Percentiles rank a stretch among this genome's conserved stretches.
Evolutionary conservation across 2,329 filamentous ascomycete species (phyloP).

Genomic region (Aspergillus pseudotamarii): DNA sequence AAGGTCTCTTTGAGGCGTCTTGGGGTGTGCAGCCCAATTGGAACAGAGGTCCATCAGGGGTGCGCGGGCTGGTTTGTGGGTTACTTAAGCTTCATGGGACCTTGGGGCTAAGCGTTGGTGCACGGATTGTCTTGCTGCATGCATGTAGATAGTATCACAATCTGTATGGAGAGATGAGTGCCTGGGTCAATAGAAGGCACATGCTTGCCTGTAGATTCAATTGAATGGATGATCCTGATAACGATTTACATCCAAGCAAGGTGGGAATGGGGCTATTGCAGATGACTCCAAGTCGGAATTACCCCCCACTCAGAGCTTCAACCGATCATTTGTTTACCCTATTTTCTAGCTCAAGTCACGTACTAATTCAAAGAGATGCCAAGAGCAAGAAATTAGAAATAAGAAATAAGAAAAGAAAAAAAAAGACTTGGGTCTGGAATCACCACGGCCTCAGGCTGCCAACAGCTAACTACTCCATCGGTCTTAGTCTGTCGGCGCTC

Average conservation of each 20-base stretch:
- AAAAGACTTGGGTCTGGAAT: not conserved
- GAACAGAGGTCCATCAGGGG: not conserved
- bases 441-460: not conserved
- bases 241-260: not conserved
- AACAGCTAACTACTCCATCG: not conserved
- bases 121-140: not conserved
- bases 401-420: not conserved
- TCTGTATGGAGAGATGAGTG: not conserved
- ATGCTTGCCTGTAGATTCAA: not conserved
- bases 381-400: not conserved
- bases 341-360: too few species aligned
- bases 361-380: not conserved
- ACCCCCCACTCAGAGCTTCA: not conserved
- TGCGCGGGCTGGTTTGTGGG: not conserved
- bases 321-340: not conserved
- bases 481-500: not conserved
- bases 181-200: not conserved
- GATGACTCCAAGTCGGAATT: not conserved
- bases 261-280: not conserved
- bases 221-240: not conserved
- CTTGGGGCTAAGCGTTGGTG: not conserved
- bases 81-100: not conserved
- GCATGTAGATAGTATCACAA: not conserved
- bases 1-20: too few species aligned
- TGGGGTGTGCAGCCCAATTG: not conserved